Conservation (phyloP, 148 eudicot species). For the Chenopodium suecicum region DNA sequence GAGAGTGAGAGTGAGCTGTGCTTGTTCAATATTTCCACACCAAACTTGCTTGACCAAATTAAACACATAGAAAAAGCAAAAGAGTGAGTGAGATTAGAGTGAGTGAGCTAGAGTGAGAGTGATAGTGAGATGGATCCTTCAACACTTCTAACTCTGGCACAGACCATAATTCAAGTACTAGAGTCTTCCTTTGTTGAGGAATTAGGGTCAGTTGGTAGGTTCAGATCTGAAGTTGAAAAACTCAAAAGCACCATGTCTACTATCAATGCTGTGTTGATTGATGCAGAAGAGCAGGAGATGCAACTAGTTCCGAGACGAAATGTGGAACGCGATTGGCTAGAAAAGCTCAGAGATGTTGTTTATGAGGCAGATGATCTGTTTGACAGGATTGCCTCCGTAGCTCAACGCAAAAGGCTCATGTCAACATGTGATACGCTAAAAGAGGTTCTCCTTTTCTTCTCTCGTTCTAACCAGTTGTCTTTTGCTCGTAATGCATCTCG, state of each 20-base stretch:
- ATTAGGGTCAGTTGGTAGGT: neutral
- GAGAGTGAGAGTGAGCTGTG: no score
- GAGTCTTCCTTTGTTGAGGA: neutral
- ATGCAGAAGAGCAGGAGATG: neutral
- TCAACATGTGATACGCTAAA: neutral
- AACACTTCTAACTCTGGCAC: neutral
- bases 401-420: neutral
- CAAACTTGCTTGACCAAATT: no score
- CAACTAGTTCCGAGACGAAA: neutral
- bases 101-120: no score
- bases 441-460: slow-evolving; percentile 12
- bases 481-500: neutral
- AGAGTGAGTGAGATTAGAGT: no score
- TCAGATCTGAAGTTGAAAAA: neutral
- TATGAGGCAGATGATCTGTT: neutral
- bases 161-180: neutral
- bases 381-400: neutral
- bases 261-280: neutral
- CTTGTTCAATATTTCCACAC: no score
- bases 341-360: neutral
- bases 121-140: neutral
- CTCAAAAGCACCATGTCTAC: neutral
- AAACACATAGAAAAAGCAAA: no score
- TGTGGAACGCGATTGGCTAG: neutral
- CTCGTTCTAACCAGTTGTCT: neutral